Base-by-base conservation (phyloP, 441 rosid genomes). In the Daphne laureola region DNA sequence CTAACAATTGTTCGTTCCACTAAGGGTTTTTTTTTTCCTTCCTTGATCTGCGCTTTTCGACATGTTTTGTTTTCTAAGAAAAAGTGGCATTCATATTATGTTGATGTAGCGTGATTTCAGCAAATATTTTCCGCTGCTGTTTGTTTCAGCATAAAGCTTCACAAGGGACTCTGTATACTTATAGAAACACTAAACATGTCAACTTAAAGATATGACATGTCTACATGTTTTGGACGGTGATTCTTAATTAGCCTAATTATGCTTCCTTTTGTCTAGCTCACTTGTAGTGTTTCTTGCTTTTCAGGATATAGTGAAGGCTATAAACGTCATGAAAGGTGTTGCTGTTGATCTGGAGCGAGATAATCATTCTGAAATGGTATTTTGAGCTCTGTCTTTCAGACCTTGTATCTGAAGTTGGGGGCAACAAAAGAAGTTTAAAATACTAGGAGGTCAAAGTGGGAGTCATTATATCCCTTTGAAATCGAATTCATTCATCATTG, bases 311-410 rank as follows among this genome's bases (percentile, higher is more conserved):
- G 69, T 83, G 42, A 83, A 73, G 70, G 66, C 85, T 51, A 65
- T 83, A 62, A 65, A 43, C 51, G 63, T 68, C 73, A 70, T 83
- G 78, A 88, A 75, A 78, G 79, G 78, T 38, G 72, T 79, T 7
- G 87, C 84, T 16, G 81, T 83, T 69, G 78, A 83, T 55, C 59
- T 83, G 40, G 96, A 85, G 77, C 79, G 49, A 72, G 80, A 75
- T 42, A 73, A 80, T 59, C 74, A 81, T 63, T 58, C 80, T 65
- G 77, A 74, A 18, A 75, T 71, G 91, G 96, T 84, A 51, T 35
- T 61, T 35, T 36, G 41, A 1, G 31, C 17, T 31, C 31, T 15
- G 7, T 0, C 17, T 35, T 23, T 18, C 23, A n/a, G 16, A 21
- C 8, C 38, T n/a, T 43, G 27, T 43, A 35, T 25, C 43, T 51